Evolutionary conservation across 352 stramenopile genomes (phyloP).

Genomic region (Pythium coloratum): DNA sequence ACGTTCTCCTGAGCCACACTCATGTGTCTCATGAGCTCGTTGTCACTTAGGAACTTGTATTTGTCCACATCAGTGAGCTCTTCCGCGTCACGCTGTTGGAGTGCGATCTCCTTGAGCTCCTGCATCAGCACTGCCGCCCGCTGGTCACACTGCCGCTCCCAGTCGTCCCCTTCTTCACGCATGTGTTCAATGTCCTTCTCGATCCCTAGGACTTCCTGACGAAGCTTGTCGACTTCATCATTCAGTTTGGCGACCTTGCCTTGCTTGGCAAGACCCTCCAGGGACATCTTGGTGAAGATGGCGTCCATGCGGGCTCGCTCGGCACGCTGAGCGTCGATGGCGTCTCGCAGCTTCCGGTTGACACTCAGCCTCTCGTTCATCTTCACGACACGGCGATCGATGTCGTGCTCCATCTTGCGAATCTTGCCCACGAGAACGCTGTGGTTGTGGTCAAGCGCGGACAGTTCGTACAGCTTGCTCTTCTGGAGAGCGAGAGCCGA

Average conservation of each 20-base stretch:
- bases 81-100: conserved; percentile 54
- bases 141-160: conserved; percentile 58
- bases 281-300: conserved; percentile 73
- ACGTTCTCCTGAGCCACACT: conserved; percentile 49
- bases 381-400: conserved; percentile 79
- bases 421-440: conserved; percentile 53
- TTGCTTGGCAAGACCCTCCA: conserved; percentile 57
- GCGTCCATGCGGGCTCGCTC: conserved; percentile 74
- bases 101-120: conserved; percentile 69
- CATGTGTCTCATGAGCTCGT: conserved; percentile 66
- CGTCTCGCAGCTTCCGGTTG: conserved; percentile 64
- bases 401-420: conserved; percentile 82
- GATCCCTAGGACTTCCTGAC: conserved; percentile 47
- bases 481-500: conserved; percentile 61
- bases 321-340: conserved; percentile 65
- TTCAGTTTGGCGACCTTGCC: conserved; percentile 45
- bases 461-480: conserved; percentile 73
- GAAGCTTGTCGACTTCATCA: conserved; percentile 58
- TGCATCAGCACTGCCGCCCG: conserved; percentile 51
- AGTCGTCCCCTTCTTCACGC: conserved; percentile 57
- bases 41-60: conserved; percentile 72
- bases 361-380: conserved; percentile 79
- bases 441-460: conserved; percentile 71
- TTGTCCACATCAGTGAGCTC: conserved; percentile 55
- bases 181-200: conserved; percentile 65